Evolutionary conservation across 257 asterid genomes (phyloP).

Genomic region (Plectranthus barbatus): DNA sequence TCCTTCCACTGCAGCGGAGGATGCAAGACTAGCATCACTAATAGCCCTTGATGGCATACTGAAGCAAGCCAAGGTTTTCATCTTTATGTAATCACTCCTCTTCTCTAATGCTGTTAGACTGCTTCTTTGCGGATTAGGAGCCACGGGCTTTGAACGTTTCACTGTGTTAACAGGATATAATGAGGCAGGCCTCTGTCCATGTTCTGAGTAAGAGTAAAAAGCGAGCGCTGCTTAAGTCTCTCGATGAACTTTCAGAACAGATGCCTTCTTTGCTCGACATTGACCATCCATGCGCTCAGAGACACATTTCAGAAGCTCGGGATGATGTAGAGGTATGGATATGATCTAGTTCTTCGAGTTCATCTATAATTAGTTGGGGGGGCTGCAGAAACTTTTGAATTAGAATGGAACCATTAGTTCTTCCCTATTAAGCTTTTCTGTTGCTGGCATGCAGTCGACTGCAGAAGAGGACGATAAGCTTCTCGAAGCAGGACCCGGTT

Average conservation of each 20-base stretch:
- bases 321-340: conserved; percentile 63
- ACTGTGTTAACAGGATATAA: conserved; percentile 55
- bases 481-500: conserved; percentile 28
- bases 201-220: conserved; percentile 76
- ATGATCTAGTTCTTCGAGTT: neutral
- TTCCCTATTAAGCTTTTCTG: neutral
- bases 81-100: conserved; percentile 12
- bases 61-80: conserved; percentile 81
- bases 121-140: conserved; percentile 15
- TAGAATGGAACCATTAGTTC: neutral
- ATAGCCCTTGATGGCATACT: conserved; percentile 84
- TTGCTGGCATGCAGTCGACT: conserved; percentile 45
- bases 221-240: conserved; percentile 55
- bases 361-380: no score
- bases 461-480: conserved; percentile 72
- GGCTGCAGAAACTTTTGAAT: neutral
- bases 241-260: conserved; percentile 73
- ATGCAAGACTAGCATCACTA: conserved; percentile 92
- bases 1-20: conserved; percentile 98
- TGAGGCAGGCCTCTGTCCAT: conserved; percentile 66
- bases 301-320: conserved; percentile 83
- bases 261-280: conserved; percentile 94
- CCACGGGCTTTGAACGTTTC: neutral
- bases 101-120: neutral
- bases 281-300: conserved; percentile 92